Conservation (phyloP, 2,329 filamentous ascomycete species). For the Aurifilum marmelostoma region DNA sequence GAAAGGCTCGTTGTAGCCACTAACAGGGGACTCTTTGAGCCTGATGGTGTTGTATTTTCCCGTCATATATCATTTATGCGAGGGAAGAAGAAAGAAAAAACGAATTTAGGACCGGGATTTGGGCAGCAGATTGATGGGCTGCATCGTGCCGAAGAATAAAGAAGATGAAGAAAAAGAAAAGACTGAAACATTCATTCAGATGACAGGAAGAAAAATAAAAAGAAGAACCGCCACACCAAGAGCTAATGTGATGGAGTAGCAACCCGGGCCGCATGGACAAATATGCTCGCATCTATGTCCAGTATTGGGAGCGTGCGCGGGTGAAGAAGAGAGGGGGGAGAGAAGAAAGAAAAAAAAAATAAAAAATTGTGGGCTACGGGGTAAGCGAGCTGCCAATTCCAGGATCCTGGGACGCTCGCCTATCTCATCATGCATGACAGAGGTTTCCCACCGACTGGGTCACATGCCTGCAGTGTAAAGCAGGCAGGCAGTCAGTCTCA, state of each 20-base stretch:
- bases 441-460: constrained; percentile 5
- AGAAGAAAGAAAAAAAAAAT: background rate
- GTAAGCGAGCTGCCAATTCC: constrained; percentile 25
- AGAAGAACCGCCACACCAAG: background rate
- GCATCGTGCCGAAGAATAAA: background rate
- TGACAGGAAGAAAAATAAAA: background rate
- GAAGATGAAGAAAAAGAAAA: background rate
- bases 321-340: too few relatives aligned
- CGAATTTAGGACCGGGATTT: background rate
- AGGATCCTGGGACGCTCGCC: constrained; percentile 16
- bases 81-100: background rate
- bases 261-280: constrained; percentile 8
- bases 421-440: constrained; percentile 17
- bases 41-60: background rate
- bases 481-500: background rate
- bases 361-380: constrained; percentile 3
- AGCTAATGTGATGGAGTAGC: background rate
- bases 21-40: background rate
- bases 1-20: background rate
- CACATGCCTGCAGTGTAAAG: constrained; percentile 13
- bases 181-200: too few relatives aligned
- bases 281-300: background rate
- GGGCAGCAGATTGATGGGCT: background rate
- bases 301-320: background rate
- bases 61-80: too few relatives aligned